Conservation (phyloP, 768 basidiomycete genomes). For the Tricholoma matsutake region DNA sequence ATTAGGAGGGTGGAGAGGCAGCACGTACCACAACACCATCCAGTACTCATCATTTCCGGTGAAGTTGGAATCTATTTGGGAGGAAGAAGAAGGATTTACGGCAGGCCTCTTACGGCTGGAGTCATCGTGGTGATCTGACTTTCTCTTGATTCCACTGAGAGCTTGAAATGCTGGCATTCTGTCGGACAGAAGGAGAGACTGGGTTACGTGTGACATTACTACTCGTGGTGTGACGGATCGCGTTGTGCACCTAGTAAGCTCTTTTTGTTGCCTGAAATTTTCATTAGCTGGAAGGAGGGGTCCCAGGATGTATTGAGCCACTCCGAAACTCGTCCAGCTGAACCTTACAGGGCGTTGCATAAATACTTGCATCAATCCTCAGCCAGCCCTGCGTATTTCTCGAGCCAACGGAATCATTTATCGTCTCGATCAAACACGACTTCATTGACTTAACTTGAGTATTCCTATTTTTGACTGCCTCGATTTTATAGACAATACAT, state of each 20-base stretch:
- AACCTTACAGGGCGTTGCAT: no score
- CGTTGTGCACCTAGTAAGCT: background rate
- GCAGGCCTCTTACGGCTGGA: conserved; percentile 30
- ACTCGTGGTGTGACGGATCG: conserved; percentile 9
- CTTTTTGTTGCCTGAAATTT: background rate
- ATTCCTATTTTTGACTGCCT: background rate
- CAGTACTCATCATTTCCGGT: conserved; percentile 44
- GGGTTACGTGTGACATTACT: background rate
- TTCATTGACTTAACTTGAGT: conserved; percentile 8
- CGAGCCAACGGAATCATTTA: conserved; percentile 9
- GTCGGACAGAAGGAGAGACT: background rate
- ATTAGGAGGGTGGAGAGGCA: background rate
- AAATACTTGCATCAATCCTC: no score
- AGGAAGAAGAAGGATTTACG: conserved; percentile 10
- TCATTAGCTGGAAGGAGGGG: conserved; percentile 19
- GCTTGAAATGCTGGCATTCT: conserved; percentile 35
- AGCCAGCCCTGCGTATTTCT: background rate
- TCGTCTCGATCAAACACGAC: conserved; percentile 6
- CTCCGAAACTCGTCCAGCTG: background rate
- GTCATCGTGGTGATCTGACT: conserved; percentile 28
- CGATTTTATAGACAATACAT: background rate
- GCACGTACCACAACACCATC: conserved; percentile 76
- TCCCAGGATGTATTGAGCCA: conserved; percentile 17
- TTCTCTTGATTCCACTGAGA: conserved; percentile 31
- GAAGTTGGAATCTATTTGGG: background rate